phyloP scores from a whole-genome alignment of 768 basidiomycete genomes.

The Tulasnella sp. region DNA sequence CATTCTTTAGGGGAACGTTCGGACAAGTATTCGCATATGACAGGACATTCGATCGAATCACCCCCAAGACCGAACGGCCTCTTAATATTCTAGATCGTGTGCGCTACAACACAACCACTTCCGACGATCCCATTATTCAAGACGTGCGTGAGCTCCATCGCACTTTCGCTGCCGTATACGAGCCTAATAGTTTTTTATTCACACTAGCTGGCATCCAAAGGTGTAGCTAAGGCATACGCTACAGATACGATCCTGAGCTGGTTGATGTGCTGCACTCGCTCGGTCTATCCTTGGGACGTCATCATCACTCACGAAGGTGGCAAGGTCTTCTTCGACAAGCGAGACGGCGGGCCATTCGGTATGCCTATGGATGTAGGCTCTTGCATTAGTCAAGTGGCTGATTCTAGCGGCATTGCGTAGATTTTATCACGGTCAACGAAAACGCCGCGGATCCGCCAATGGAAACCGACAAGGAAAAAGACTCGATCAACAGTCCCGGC shows the following conservation, averaged over 20 bases:
- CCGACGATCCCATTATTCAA: conserved; percentile 94
- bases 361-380: background rate
- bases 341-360: conserved; percentile 89
- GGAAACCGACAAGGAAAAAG: conserved; percentile 48
- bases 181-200: background rate
- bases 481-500: conserved; percentile 85
- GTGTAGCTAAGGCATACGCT: conserved; percentile 77
- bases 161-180: conserved; percentile 11
- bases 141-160: conserved; percentile 38
- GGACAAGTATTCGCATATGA: conserved; percentile 90
- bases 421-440: conserved; percentile 97
- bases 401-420: conserved; percentile 16
- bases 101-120: conserved; percentile 95
- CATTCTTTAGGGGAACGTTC: conserved; percentile 55
- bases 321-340: conserved; percentile 93
- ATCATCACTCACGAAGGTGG: conserved; percentile 89
- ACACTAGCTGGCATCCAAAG: conserved; percentile 63
- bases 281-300: conserved; percentile 98
- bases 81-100: conserved; percentile 89
- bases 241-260: conserved; percentile 93
- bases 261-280: conserved; percentile 91
- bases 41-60: conserved; percentile 89
- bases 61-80: conserved; percentile 83
- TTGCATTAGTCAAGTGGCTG: background rate
- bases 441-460: conserved; percentile 81